Evolutionary conservation across 495 filamentous ascomycete genomes (phyloP).

Genomic region (Aspergillus saccharolyticus): DNA sequence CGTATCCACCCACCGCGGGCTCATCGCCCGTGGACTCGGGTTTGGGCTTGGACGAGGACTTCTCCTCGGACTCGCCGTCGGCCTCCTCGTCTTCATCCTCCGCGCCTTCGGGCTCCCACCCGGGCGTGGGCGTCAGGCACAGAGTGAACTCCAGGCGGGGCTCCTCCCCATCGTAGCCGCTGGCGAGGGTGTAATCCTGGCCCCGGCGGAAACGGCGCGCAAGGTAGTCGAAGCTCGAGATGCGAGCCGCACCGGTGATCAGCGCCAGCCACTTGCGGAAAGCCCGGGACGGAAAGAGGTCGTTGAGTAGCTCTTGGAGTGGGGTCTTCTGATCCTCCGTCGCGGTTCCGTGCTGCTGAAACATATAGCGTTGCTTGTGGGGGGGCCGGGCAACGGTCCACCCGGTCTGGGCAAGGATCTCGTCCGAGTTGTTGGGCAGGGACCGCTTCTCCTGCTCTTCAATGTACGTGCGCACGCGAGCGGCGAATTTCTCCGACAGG

Average conservation of each 20-base stretch:
- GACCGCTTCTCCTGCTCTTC: constrained; percentile 54
- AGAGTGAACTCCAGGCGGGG: constrained; percentile 84
- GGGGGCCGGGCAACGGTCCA: constrained; percentile 83
- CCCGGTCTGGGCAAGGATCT: constrained; percentile 52
- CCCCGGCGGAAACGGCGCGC: constrained; percentile 82
- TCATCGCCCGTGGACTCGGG: constrained; percentile 32
- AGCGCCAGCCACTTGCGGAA: constrained; percentile 87
- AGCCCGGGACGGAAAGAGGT: constrained; percentile 74
- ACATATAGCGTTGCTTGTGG: constrained; percentile 92
- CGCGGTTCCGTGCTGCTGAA: constrained; percentile 50
- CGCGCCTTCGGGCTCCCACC: constrained; percentile 72
- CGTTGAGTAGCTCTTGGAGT: constrained; percentile 67
- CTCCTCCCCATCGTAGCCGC: constrained; percentile 66
- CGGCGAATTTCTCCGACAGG: constrained; percentile 69
- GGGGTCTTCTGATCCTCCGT: constrained; percentile 44
- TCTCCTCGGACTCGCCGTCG: constrained; percentile 22
- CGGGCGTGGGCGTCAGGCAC: constrained; percentile 70
- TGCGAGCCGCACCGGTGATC: constrained; percentile 63
- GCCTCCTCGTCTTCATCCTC: constrained; percentile 49
- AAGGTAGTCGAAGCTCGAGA: constrained; percentile 60
- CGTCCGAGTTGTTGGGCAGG: constrained; percentile 40
- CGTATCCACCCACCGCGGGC: constrained; percentile 69
- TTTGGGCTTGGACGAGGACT: constrained; percentile 9
- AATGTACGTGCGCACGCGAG: constrained; percentile 62
- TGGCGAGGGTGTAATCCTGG: constrained; percentile 88